Base-by-base conservation (phyloP, 768 basidiomycete species). In the Hygrocybe punicea region DNA sequence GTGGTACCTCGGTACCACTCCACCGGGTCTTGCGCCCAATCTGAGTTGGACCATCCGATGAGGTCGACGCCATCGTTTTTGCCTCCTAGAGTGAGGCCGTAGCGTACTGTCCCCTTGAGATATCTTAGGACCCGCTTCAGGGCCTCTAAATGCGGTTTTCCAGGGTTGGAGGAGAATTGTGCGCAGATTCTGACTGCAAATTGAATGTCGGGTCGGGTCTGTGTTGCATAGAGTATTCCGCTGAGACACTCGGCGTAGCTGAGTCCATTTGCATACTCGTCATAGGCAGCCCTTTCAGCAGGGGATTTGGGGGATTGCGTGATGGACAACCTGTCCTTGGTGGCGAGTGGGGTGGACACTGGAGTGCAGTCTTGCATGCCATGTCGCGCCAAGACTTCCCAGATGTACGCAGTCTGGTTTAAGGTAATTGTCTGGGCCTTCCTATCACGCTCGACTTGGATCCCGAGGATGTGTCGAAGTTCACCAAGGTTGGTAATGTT, bases 391-490 rank as follows among this genome's bases (percentile, higher is more conserved):
- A 29, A 25, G 25, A 39, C 29, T 6, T 17, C 54, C 52, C 19
- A 5, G 40, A 34, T 46, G 44, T 53, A 47, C 23, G n/a, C 23
- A 2, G 3, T 19, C 48, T 76, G 70, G 45, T 55, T 58, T 17
- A 70, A 54, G 14, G 63, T 61, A 6, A 73, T 58, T 4, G 63
- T 66, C 19, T 55, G 56, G 1, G 52, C 44, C 1, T 60, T 34
- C 3, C 46, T 50, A 37, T 74, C 62, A 1, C 58, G 58, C 1
- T 34, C 56, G 25, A 72, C 57, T 21, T 62, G 24, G n/a, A 73
- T 63, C 14, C 71, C 65, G 9, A 74, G 62, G 2, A 71, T 54
- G 61, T 62, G 70, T 39, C 62, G 64, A n/a, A 66, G 40, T 49
- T 67, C 62, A 0, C 71, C 67, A 0, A 71, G 51, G 47, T 72